These are phyloP conservation scores for Paecilomyces fulvus DNA, from an alignment of 2,329 filamentous ascomycete genomes.

Conservation along the genomic window DNA sequence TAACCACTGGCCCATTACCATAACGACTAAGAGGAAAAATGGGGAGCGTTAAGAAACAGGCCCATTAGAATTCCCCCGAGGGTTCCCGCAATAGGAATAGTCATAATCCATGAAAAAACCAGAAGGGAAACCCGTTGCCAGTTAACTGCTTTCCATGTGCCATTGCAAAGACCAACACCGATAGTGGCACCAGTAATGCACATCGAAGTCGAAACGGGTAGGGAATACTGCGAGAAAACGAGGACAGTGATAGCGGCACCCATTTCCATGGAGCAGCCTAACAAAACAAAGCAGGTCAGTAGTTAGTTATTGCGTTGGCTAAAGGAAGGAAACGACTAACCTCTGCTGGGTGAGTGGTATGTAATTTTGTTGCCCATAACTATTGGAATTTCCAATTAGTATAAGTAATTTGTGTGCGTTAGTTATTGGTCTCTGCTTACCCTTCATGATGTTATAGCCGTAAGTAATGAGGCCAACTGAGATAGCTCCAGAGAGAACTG, in stretches of 20 bases:
- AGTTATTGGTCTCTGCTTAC: slow-evolving; percentile 30
- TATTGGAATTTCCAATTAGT: too few species aligned
- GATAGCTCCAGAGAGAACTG: slow-evolving; percentile 56
- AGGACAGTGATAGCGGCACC: slow-evolving; percentile 69
- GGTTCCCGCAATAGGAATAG: slow-evolving; percentile 54
- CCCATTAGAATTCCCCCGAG: slow-evolving; percentile 48
- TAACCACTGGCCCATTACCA: too few species aligned
- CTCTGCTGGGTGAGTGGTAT: slow-evolving; percentile 53
- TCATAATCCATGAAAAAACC: slow-evolving; percentile 58
- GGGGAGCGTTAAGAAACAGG: slow-evolving; percentile 50
- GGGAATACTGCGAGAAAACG: slow-evolving; percentile 64
- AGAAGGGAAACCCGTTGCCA: slow-evolving; percentile 63
- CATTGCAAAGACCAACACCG: slow-evolving; percentile 70
- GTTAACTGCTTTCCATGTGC: slow-evolving; percentile 63
- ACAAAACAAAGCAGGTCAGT: slow-evolving; percentile 5
- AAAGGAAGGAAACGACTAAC: slow-evolving; percentile 12
- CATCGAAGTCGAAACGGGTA: slow-evolving; percentile 70
- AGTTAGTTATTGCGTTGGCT: not conserved
- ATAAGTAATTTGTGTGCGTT: too few species aligned
- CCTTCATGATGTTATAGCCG: slow-evolving; percentile 79
- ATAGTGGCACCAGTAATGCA: slow-evolving; percentile 74
- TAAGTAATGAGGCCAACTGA: slow-evolving; percentile 64
- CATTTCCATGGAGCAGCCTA: slow-evolving; percentile 65
- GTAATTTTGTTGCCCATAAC: slow-evolving; percentile 70
- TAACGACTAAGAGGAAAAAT: slow-evolving; percentile 29